These are phyloP conservation scores for Lipomyces orientalis DNA, from an alignment of 805 yeast species.

Conservation along the genomic window DNA sequence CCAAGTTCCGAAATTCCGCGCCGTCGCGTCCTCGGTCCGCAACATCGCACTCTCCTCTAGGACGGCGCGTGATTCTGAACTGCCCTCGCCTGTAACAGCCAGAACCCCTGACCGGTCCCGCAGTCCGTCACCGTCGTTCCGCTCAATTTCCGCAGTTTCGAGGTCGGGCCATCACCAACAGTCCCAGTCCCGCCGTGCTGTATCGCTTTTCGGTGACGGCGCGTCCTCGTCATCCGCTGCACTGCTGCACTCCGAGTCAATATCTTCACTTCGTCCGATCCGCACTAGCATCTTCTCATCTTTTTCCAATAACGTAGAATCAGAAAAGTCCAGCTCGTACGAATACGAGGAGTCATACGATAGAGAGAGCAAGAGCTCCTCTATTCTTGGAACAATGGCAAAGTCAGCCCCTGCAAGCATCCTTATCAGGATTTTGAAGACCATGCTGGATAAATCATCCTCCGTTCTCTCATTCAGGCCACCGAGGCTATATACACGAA, in stretches of 20 bases:
- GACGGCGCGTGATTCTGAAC: neutral
- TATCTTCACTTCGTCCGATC: conserved; percentile 1
- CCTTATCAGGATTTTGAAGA: neutral
- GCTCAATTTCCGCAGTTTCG: conserved; percentile 7
- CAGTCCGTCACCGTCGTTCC: conserved; percentile 6
- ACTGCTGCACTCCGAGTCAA: neutral
- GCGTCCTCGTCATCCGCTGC: conserved; percentile 17
- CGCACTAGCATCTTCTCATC: conserved; percentile 2
- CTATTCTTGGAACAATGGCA: neutral
- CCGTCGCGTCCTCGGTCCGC: conserved; percentile 6
- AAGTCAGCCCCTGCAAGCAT: neutral
- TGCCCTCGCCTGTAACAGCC: conserved; percentile 11
- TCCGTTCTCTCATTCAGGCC: conserved; percentile 16
- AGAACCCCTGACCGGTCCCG: neutral
- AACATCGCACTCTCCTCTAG: neutral
- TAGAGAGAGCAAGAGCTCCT: neutral
- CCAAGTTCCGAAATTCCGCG: neutral
- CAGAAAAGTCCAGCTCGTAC: neutral
- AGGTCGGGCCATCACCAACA: neutral
- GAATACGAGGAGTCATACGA: neutral
- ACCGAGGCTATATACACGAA: conserved; percentile 26
- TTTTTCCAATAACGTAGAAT: neutral
- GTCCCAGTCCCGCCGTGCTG: conserved; percentile 22
- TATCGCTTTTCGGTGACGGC: conserved; percentile 22
- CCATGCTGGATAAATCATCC: neutral